Conservation (phyloP, 352 stramenopile species). For the Phytophthora hybrid region DNA sequence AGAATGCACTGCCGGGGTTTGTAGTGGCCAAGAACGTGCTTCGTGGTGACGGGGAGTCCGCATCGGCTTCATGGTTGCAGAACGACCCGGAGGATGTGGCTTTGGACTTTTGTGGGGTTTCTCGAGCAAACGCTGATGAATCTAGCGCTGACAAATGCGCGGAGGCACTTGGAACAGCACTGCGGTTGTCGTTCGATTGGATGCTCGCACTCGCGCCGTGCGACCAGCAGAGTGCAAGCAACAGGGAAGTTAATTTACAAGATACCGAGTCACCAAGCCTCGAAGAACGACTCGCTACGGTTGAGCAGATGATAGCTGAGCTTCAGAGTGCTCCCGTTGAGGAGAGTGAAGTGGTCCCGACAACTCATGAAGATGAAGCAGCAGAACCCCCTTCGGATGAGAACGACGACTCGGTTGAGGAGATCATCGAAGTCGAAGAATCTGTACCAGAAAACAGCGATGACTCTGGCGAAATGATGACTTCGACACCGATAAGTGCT, state of each 20-base stretch:
- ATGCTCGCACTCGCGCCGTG: slow-evolving; percentile 44
- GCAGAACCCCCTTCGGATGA: not conserved
- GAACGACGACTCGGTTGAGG: not conserved
- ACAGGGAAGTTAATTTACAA: not conserved
- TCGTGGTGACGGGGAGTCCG: not conserved
- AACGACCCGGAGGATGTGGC: slow-evolving; percentile 52
- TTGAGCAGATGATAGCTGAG: slow-evolving; percentile 38
- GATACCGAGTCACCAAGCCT: slow-evolving; percentile 5
- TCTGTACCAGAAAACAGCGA: not conserved
- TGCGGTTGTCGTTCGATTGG: slow-evolving; percentile 52
- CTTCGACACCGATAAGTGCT: not conserved
- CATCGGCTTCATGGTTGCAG: slow-evolving; percentile 40
- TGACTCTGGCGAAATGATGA: not conserved
- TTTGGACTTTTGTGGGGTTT: slow-evolving; percentile 52
- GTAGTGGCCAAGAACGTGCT: slow-evolving; percentile 52
- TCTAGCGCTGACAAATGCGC: slow-evolving; percentile 16
- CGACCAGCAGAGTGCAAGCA: not conserved
- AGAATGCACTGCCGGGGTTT: slow-evolving; percentile 41
- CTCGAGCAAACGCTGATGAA: not conserved
- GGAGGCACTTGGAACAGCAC: slow-evolving; percentile 21
- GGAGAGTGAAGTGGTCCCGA: not conserved
- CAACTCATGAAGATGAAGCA: not conserved
- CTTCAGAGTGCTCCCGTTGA: slow-evolving; percentile 9
- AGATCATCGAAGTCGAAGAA: slow-evolving; percentile 16
- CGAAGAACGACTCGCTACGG: slow-evolving; percentile 22